Conservation (phyloP, 495 filamentous ascomycete species). For the Penicillium crystallinum region DNA sequence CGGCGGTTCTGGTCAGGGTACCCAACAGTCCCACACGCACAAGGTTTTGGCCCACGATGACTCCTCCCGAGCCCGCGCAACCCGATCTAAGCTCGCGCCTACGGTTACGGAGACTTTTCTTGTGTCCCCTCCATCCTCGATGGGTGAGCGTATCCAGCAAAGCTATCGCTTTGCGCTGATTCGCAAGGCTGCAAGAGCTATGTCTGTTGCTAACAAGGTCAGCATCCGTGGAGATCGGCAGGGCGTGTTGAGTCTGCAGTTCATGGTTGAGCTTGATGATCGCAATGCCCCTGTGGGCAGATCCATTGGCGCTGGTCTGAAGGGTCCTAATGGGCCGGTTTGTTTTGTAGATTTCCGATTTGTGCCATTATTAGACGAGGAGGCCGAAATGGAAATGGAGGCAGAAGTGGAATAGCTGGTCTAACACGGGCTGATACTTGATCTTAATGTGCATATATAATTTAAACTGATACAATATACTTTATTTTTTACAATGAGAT, state of each 20-base stretch:
- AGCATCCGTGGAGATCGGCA: slow-evolving; percentile 81
- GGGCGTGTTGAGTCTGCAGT: slow-evolving; percentile 90
- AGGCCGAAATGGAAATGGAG: slow-evolving; percentile 39
- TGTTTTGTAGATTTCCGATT: slow-evolving; percentile 78
- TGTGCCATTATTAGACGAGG: slow-evolving; percentile 62
- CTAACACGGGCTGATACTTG: neutral
- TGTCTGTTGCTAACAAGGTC: slow-evolving; percentile 87
- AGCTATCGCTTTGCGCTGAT: slow-evolving; percentile 79
- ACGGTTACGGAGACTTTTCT: slow-evolving; percentile 48
- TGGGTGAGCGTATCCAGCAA: slow-evolving; percentile 37
- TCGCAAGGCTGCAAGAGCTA: slow-evolving; percentile 75
- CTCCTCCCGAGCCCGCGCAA: slow-evolving; percentile 36
- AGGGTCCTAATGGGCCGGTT: slow-evolving; percentile 28
- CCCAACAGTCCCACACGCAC: slow-evolving; percentile 14
- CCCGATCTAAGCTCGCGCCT: slow-evolving; percentile 43
- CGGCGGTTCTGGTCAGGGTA: slow-evolving; percentile 7
- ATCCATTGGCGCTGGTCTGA: slow-evolving; percentile 19
- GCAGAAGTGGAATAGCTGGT: slow-evolving; percentile 9
- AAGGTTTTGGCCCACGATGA: slow-evolving; percentile 33
- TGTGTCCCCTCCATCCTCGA: slow-evolving; percentile 39
- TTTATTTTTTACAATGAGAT: neutral
- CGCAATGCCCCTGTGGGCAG: slow-evolving; percentile 21
- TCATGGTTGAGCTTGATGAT: slow-evolving; percentile 79
- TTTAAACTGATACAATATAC: neutral
- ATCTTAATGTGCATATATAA: neutral